These are phyloP conservation scores for Mycena citricolor DNA, from an alignment of 1,284 basidiomycete species.

Conservation along the genomic window DNA sequence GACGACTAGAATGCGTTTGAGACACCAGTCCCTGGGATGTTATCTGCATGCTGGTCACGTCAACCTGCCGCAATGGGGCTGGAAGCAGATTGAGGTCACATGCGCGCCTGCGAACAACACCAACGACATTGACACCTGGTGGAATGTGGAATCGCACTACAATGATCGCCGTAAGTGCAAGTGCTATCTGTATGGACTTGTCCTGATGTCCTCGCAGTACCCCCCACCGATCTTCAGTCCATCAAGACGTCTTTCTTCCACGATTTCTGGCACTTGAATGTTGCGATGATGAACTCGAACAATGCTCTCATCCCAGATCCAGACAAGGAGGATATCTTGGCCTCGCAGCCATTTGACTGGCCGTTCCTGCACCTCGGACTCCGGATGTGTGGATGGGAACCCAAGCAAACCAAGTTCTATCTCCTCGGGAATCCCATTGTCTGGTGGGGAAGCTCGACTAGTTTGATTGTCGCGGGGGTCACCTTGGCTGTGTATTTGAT, in stretches of 20 bases:
- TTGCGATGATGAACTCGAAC: slow-evolving; percentile 99
- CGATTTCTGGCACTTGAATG: slow-evolving; percentile 98
- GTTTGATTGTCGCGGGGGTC: slow-evolving; percentile 59
- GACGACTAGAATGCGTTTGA: slow-evolving; percentile 87
- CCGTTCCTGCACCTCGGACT: slow-evolving; percentile 86
- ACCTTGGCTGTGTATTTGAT: slow-evolving; percentile 73
- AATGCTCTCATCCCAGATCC: slow-evolving; percentile 96
- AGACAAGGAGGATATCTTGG: slow-evolving; percentile 97
- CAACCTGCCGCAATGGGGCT: slow-evolving; percentile 95
- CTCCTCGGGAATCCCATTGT: slow-evolving; percentile 90
- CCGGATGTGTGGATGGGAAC: slow-evolving; percentile 97
- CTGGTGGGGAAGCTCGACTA: slow-evolving; percentile 84
- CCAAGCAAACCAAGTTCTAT: slow-evolving; percentile 89
- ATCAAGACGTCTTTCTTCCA: slow-evolving; percentile 92
- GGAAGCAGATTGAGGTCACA: slow-evolving; percentile 97
- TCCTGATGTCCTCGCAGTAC: slow-evolving; percentile 66
- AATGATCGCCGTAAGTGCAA: slow-evolving; percentile 79
- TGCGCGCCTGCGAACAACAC: slow-evolving; percentile 90
- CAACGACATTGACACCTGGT: slow-evolving; percentile 86
- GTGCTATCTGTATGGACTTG: too few relatives aligned
- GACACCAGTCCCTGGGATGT: slow-evolving; percentile 77
- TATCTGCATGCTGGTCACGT: slow-evolving; percentile 91
- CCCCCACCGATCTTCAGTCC: slow-evolving; percentile 76
- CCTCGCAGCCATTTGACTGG: slow-evolving; percentile 92
- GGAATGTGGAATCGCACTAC: slow-evolving; percentile 98